These are phyloP conservation scores for Curvularia sp. DNA, from an alignment of 2,329 filamentous ascomycete genomes.

Conservation along the genomic window DNA sequence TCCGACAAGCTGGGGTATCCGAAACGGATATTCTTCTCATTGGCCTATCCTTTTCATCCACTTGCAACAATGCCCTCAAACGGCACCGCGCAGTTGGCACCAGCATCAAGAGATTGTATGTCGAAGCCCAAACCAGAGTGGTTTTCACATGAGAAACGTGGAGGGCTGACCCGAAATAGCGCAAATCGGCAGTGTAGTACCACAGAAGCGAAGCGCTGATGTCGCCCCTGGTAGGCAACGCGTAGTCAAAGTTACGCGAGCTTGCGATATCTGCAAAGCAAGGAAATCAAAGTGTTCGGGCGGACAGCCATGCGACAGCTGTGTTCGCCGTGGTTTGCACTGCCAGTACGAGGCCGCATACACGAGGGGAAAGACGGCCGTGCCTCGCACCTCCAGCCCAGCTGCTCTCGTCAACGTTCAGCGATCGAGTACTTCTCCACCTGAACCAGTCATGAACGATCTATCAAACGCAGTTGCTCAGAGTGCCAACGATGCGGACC, in stretches of 20 bases:
- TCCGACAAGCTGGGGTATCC: not conserved
- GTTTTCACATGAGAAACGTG: not conserved
- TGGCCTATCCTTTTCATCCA: not conserved
- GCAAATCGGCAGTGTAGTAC: slow-evolving; percentile 13
- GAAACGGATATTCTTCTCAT: slow-evolving; percentile 1
- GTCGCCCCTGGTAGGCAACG: slow-evolving; percentile 8
- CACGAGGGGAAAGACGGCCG: slow-evolving; percentile 34
- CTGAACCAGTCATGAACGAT: not conserved
- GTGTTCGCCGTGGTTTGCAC: slow-evolving; percentile 20
- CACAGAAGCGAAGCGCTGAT: slow-evolving; percentile 21
- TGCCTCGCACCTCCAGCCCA: slow-evolving; percentile 18
- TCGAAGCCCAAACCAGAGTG: not conserved
- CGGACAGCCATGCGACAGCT: slow-evolving; percentile 37
- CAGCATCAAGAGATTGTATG: not conserved
- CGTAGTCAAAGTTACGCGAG: slow-evolving; percentile 37
- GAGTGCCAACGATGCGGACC: slow-evolving; percentile 9
- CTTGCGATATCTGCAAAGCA: slow-evolving; percentile 42
- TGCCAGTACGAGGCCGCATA: slow-evolving; percentile 39
- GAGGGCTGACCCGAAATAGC: not conserved
- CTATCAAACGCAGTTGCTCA: not conserved
- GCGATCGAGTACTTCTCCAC: not conserved
- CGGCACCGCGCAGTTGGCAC: not conserved
- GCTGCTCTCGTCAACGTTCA: not conserved
- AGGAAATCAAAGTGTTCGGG: slow-evolving; percentile 43
- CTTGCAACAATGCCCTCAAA: not conserved